Evolutionary conservation across 306 rosid species (phyloP), one percentile per base, ranked within the genome.

Genomic region (Glycine latifolia): DNA sequence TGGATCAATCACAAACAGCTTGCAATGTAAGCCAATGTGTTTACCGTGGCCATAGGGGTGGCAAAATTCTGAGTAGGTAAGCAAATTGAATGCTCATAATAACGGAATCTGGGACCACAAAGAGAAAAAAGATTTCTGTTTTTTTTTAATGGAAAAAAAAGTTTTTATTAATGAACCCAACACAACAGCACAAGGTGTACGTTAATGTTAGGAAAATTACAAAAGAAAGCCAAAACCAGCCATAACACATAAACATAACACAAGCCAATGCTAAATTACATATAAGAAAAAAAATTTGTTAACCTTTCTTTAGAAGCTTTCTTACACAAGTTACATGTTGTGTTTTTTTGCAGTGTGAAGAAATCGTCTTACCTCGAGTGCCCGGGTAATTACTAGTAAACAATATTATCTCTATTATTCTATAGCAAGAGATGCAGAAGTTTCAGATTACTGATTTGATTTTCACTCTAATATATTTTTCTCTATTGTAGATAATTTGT

Each of bases 31-130:
- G 54, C 50, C 83, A 54, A 2, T 87, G 89, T 60, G 62, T 89
- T 47, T 87, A 89, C 80, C 85, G 91, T 49, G 92, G 91, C 79
- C 90, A 89, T 12, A 72, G 37, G 47, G 91, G 87, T 14, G 83
- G 87, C 8, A 89, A 81, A 85, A 86, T 89, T 73, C 76, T 89
- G 26, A 67, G 86, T 31, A 84, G 92, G 89, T 89, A 67, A 35
- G 54, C 49, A 73, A 53, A 4, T 13, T 54, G 31, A 35, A 55
- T 39, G 15, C 17, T 66, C 60, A 59, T 48, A 35, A 44, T 31
- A 41, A 8, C 59, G 44, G 12, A 56, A 50, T 17, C 7, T 6
- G 47, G 33, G 31, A 5, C 16, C 11, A n/a, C 20, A 67, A 17
- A 55, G 10, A 53, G 31, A 26, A 26, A 26, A 26, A 26, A 26